phyloP scores from a whole-genome alignment of 495 filamentous ascomycete genomes.

The Eremomyces bilateralis region DNA sequence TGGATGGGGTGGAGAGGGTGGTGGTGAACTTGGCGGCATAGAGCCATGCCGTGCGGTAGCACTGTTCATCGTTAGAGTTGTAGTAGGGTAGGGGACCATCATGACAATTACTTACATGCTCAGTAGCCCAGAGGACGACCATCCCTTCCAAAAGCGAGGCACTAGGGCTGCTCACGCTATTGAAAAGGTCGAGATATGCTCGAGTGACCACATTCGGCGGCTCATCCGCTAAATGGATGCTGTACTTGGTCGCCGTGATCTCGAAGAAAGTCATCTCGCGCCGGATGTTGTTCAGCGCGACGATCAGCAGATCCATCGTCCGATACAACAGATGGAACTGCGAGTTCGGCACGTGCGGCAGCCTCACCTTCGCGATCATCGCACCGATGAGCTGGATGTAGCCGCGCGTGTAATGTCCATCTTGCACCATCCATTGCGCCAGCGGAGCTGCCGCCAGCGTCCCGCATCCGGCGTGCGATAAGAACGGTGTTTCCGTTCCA shows the following conservation, averaged over 20 bases:
- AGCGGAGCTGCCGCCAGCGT: slow-evolving; percentile 32
- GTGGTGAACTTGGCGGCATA: slow-evolving; percentile 17
- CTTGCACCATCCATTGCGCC: slow-evolving; percentile 51
- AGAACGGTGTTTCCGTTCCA: slow-evolving; percentile 48
- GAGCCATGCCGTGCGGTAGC: slow-evolving; percentile 19
- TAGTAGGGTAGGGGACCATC: not conserved
- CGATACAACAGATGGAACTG: slow-evolving; percentile 21
- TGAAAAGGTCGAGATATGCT: slow-evolving; percentile 32
- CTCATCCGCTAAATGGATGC: slow-evolving; percentile 28
- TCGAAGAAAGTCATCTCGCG: slow-evolving; percentile 50
- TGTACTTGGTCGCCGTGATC: slow-evolving; percentile 36
- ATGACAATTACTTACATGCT: slow-evolving; percentile 22
- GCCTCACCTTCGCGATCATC: slow-evolving; percentile 38
- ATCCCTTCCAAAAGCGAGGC: slow-evolving; percentile 38
- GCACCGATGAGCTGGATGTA: slow-evolving; percentile 47
- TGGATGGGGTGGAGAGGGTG: slow-evolving; percentile 10
- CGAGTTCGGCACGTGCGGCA: slow-evolving; percentile 24
- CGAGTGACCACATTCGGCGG: slow-evolving; percentile 24
- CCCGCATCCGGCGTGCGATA: slow-evolving; percentile 41
- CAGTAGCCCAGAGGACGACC: slow-evolving; percentile 53
- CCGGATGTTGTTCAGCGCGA: slow-evolving; percentile 40
- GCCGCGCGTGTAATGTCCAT: slow-evolving; percentile 51
- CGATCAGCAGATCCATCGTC: slow-evolving; percentile 37
- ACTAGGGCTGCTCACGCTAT: slow-evolving; percentile 25
- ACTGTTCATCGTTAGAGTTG: slow-evolving; percentile 7